These are phyloP conservation scores for Ophiostoma himal-ulmi DNA, from an alignment of 2,329 filamentous ascomycete species.

Conservation along the genomic window DNA sequence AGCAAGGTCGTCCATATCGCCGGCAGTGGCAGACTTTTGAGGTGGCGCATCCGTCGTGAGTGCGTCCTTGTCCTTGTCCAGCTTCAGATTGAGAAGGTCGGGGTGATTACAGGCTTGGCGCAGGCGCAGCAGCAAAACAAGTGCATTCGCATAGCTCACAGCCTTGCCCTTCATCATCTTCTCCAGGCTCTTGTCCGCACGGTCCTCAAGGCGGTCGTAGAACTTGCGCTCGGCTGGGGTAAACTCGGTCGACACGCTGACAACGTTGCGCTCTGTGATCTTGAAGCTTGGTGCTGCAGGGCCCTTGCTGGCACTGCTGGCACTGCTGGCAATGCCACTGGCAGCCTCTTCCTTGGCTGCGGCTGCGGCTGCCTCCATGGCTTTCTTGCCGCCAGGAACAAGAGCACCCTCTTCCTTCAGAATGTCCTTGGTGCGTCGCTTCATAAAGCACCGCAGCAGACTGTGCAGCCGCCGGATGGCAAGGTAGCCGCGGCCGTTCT, in stretches of 20 bases:
- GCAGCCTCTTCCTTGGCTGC: constrained; percentile 26
- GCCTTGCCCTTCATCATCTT: constrained; percentile 75
- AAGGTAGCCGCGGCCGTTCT: constrained; percentile 79
- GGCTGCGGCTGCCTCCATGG: constrained; percentile 36
- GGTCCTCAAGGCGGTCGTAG: constrained; percentile 74
- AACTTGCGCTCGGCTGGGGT: constrained; percentile 75
- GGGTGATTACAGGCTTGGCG: constrained; percentile 95
- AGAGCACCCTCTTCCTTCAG: constrained; percentile 79
- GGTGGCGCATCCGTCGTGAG: constrained; percentile 56
- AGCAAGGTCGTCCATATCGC: constrained; percentile 75
- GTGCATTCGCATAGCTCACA: constrained; percentile 84
- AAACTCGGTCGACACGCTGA: constrained; percentile 72
- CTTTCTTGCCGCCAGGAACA: constrained; percentile 64
- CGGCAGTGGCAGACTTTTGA: constrained; percentile 45
- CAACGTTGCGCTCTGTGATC: constrained; percentile 84
- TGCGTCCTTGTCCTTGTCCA: constrained; percentile 83
- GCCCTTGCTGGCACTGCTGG: neutral
- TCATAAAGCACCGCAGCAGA: constrained; percentile 91
- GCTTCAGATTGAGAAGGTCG: constrained; percentile 74
- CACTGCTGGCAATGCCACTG: neutral
- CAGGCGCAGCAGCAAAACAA: constrained; percentile 84
- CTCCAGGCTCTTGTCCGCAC: constrained; percentile 80
- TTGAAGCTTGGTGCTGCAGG: constrained; percentile 64
- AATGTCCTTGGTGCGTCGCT: constrained; percentile 96
- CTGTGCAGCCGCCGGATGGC: constrained; percentile 82